These are phyloP conservation scores for Cerioporus squamosus DNA, from an alignment of 1,284 basidiomycete species.

Conservation along the genomic window DNA sequence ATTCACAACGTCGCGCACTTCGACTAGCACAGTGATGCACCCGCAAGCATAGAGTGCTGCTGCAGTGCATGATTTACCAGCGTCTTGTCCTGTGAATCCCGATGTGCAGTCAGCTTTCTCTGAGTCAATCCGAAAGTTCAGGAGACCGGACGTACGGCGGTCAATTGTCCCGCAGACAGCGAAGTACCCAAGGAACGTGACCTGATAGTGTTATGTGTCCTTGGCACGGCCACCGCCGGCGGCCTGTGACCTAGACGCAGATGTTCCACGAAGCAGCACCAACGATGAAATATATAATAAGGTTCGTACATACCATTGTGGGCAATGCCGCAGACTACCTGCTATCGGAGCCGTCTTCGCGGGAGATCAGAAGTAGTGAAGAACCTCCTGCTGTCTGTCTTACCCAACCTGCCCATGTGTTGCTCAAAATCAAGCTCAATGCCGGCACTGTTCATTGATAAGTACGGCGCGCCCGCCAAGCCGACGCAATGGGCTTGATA, in stretches of 20 bases:
- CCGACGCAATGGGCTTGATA: no score
- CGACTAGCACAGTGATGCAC: no score
- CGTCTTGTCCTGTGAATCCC: no score
- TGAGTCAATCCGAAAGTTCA: no score
- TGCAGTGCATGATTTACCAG: no score
- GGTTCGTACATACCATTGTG: background rate
- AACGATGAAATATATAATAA: background rate
- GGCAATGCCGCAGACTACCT: background rate
- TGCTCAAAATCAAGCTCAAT: background rate
- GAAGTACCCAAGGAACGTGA: no score
- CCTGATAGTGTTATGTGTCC: background rate
- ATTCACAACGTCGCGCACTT: background rate
- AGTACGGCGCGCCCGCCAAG: background rate
- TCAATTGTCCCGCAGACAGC: no score
- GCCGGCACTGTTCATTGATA: background rate
- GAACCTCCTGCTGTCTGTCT: background rate
- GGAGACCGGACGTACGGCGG: no score
- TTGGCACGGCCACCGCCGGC: background rate
- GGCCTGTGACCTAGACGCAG: background rate
- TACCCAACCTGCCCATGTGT: background rate
- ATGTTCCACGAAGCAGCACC: background rate
- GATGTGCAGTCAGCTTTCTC: no score
- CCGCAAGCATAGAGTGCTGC: no score
- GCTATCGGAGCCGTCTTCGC: background rate
- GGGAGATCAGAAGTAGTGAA: background rate